phyloP scores from a whole-genome alignment of 1,139 yeast genomes.

The Debaryomyces psychrophilus region DNA sequence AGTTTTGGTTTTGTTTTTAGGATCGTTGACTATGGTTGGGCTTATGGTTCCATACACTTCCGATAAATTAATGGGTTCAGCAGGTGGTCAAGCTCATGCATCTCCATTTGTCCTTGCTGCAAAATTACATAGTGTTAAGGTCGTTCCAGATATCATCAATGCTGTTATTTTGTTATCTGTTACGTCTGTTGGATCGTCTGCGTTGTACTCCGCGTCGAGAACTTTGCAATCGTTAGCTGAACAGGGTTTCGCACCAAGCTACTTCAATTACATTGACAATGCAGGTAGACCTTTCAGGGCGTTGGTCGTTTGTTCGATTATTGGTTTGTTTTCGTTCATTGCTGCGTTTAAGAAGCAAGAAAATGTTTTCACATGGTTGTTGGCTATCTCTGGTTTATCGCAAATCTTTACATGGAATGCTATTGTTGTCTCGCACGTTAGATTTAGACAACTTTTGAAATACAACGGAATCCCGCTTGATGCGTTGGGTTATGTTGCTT shows the following conservation, averaged over 20 bases:
- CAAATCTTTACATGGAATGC: conserved; percentile 44
- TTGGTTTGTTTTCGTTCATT: conserved; percentile 28
- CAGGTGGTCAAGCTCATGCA: conserved; percentile 31
- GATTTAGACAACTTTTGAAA: conserved; percentile 35
- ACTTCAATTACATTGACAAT: conserved; percentile 46
- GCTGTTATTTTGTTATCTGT: conserved; percentile 49
- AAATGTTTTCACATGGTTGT: conserved; percentile 43
- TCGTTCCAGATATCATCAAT: conserved; percentile 45
- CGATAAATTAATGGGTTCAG: conserved; percentile 33
- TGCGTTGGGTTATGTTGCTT: conserved; percentile 33
- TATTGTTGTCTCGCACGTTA: conserved; percentile 34
- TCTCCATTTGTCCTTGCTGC: conserved; percentile 41
- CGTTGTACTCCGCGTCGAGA: conserved; percentile 49
- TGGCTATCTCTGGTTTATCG: conserved; percentile 45
- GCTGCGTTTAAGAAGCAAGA: conserved; percentile 36
- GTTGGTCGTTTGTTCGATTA: conserved; percentile 27
- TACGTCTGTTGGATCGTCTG: conserved; percentile 49
- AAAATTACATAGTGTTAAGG: conserved; percentile 33
- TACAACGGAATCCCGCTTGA: conserved; percentile 30
- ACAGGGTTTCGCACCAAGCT: conserved; percentile 47
- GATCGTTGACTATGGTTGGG: conserved; percentile 37
- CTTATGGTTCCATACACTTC: conserved; percentile 38
- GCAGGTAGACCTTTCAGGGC: conserved; percentile 48
- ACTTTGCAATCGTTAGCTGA: conserved; percentile 47
- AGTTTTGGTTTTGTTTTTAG: conserved; percentile 34